Evolutionary conservation across 2,329 filamentous ascomycete species (phyloP).

Genomic region (Apiospora aurea): DNA sequence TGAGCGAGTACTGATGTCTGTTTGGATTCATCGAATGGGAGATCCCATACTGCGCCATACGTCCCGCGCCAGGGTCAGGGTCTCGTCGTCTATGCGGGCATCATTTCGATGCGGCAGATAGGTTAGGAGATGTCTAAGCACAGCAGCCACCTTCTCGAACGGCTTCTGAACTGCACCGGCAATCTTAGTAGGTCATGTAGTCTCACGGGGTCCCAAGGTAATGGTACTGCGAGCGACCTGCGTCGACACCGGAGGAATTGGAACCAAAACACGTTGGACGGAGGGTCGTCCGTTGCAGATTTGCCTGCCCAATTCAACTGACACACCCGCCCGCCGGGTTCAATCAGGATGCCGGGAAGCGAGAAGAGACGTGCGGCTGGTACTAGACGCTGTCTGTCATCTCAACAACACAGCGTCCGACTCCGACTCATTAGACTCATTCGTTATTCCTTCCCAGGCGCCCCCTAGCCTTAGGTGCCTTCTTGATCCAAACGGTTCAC

Average conservation of each 20-base stretch:
- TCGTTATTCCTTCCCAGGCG: background rate
- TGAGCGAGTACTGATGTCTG: background rate
- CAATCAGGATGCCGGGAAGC: background rate
- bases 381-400: background rate
- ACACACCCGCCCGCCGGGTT: conserved; percentile 12
- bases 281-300: conserved; percentile 9
- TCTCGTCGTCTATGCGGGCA: background rate
- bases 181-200: background rate
- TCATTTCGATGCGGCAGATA: too few relatives aligned
- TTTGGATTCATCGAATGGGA: background rate
- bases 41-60: background rate
- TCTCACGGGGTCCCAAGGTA: background rate
- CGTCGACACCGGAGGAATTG: background rate
- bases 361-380: background rate
- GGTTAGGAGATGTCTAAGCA: background rate
- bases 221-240: background rate
- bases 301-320: background rate
- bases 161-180: background rate
- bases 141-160: background rate
- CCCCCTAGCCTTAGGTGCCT: too few relatives aligned
- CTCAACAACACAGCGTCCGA: too few relatives aligned
- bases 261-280: background rate
- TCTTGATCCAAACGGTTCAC: background rate
- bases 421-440: background rate
- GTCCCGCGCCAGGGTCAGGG: background rate